Evolutionary conservation across 169 alveolate species (phyloP), one percentile per base, ranked within the genome.

Genomic region (Sarcocystis neurona): DNA sequence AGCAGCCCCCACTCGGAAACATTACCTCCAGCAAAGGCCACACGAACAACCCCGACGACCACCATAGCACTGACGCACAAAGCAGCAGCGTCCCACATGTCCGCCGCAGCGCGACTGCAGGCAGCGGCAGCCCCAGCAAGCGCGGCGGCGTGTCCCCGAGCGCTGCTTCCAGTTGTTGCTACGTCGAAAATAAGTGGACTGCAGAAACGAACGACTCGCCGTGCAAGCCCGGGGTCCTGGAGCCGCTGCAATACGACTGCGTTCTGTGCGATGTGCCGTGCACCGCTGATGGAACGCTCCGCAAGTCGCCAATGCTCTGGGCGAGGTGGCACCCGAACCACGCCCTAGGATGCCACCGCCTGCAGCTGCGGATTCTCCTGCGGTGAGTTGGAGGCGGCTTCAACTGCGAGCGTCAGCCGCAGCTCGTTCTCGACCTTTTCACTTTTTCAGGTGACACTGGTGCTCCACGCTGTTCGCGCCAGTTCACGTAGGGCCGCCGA

Each of bases 181-280:
- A 47, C 48, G 32, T n/a, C 56, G 34, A 39, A 53, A 32, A 78
- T 5, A 79, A 30, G 8, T 30, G 32, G 53, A 12, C 58, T 30
- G n/a, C 34, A 32, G 82, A 34, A 41, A 53, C 46, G n/a, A 15
- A 23, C 2, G 41, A 20, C 50, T 15, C 80, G 6, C 53, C 5
- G 0, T n/a, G n/a, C n/a, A n/a, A n/a, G n/a, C n/a, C n/a, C n/a
- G n/a, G n/a, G n/a, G 48, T 18, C 34, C 79, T 82, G 43, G 32
- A n/a, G 27, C 74, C 89, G 27, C 41, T 84, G 18, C 79, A 15
- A 10, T 89, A 66, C 66, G 90, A 89, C 56, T 41, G 88, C 66
- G 89, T 89, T 0, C 90, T 97, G 34, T 96, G 98, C 93, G 99
- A 98, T 89, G 99, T 97, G 27, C 99, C 99, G 8, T 98, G 99